A percentile compares a stretch with the other conserved stretches of the same genome.
Evolutionary conservation across 148 eudicot species (phyloP).

Genomic region (Selenicereus undatus): DNA sequence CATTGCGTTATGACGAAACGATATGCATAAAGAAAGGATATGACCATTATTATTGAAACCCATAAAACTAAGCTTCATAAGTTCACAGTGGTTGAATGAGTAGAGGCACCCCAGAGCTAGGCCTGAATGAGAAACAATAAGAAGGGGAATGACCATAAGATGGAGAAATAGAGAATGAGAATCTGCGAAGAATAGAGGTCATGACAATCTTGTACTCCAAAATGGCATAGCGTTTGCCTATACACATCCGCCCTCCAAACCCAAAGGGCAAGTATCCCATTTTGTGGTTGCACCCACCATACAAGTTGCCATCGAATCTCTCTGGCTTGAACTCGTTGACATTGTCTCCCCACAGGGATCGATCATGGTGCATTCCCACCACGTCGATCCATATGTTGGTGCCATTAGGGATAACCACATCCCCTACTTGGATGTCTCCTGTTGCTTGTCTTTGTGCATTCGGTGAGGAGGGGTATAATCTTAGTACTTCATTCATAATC

Average conservation of each 20-base stretch:
- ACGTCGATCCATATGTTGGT: slow-evolving; percentile 89
- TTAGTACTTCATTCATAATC: slow-evolving; percentile 83
- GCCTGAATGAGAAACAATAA: slow-evolving; percentile 66
- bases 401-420: slow-evolving; percentile 48
- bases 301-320: slow-evolving; percentile 47
- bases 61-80: not conserved
- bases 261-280: slow-evolving; percentile 94
- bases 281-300: slow-evolving; percentile 71
- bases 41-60: not conserved
- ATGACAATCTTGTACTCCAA: slow-evolving; percentile 83
- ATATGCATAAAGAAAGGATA: not conserved
- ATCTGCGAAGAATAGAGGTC: slow-evolving; percentile 43
- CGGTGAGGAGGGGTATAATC: slow-evolving; percentile 81
- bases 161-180: slow-evolving; percentile 61
- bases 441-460: slow-evolving; percentile 68
- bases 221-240: slow-evolving; percentile 55
- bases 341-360: slow-evolving; percentile 62
- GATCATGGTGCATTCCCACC: slow-evolving; percentile 81
- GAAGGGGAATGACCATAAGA: slow-evolving; percentile 61
- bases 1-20: not conserved
- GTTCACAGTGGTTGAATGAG: slow-evolving; percentile 35
- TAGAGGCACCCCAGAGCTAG: slow-evolving; percentile 58
- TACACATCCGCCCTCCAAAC: slow-evolving; percentile 92
- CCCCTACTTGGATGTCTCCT: slow-evolving; percentile 49
- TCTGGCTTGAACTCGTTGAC: slow-evolving; percentile 73